These are phyloP conservation scores for Hygrocybe coccinea DNA, from an alignment of 768 basidiomycete species.

Conservation along the genomic window DNA sequence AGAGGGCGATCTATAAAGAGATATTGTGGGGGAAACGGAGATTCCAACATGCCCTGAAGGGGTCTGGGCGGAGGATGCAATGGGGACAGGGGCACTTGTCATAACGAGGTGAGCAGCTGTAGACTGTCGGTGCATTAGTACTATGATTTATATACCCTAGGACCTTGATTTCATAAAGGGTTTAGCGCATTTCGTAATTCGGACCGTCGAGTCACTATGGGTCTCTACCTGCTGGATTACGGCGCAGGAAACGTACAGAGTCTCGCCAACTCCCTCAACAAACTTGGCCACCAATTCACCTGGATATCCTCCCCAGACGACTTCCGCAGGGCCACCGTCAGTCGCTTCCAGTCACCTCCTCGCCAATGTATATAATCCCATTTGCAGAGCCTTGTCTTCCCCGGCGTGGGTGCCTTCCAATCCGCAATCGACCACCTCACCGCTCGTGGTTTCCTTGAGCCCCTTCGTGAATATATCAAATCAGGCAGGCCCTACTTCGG, in stretches of 20 bases:
- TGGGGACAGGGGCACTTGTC: conserved; percentile 34
- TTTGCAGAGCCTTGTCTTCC: conserved; percentile 85
- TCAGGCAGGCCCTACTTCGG: conserved; percentile 94
- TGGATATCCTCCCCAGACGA: conserved; percentile 84
- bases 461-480: conserved; percentile 73
- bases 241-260: conserved; percentile 94
- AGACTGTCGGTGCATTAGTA: no score
- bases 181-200: not conserved
- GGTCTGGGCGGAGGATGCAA: conserved; percentile 37
- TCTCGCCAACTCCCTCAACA: conserved; percentile 84
- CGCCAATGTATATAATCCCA: conserved; percentile 12
- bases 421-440: conserved; percentile 77
- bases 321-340: conserved; percentile 83
- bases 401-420: conserved; percentile 92
- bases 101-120: conserved; percentile 28
- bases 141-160: no score
- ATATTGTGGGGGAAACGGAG: conserved; percentile 49
- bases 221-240: conserved; percentile 89
- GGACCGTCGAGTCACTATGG: not conserved
- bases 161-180: no score
- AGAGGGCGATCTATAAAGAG: conserved; percentile 42
- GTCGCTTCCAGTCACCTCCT: conserved; percentile 39
- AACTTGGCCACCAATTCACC: conserved; percentile 79
- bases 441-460: conserved; percentile 69
- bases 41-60: conserved; percentile 37